Evolutionary conservation across 208 protist species (phyloP).

Genomic region (Porcisia deanei): DNA sequence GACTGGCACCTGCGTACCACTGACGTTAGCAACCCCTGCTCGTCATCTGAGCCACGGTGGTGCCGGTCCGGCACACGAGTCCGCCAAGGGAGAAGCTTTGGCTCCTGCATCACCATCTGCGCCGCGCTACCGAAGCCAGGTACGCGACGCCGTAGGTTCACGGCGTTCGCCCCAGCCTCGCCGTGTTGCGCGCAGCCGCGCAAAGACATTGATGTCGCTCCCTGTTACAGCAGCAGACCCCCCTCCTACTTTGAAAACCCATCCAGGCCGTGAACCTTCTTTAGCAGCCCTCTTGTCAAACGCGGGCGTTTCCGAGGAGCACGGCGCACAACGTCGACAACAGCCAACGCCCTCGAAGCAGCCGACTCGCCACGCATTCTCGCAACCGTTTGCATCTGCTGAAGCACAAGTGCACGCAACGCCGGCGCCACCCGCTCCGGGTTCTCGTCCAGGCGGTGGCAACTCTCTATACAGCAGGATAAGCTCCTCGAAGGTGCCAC

Average conservation of each 20-base stretch:
- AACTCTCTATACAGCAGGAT: neutral
- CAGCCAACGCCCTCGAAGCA: neutral
- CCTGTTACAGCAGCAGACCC: neutral
- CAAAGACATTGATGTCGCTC: neutral
- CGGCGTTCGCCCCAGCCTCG: neutral
- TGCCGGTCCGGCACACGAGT: slow-evolving; percentile 1
- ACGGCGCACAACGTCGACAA: neutral
- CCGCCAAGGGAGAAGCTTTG: neutral
- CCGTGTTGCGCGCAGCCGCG: neutral
- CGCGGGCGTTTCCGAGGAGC: neutral
- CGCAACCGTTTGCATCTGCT: neutral
- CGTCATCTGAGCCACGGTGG: neutral
- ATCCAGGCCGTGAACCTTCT: neutral
- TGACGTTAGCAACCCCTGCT: neutral
- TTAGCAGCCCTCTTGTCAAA: neutral
- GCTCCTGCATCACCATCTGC: neutral
- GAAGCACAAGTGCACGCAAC: neutral
- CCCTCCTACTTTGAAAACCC: neutral
- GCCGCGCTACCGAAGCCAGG: slow-evolving; percentile 2
- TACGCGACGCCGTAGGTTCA: neutral
- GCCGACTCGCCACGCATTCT: neutral
- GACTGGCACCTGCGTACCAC: neutral
- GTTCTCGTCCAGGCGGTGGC: neutral
- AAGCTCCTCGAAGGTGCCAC: neutral
- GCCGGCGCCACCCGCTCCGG: neutral